These are phyloP conservation scores for Neonectria sp. DNA, from an alignment of 2,329 filamentous ascomycete genomes.

Conservation along the genomic window DNA sequence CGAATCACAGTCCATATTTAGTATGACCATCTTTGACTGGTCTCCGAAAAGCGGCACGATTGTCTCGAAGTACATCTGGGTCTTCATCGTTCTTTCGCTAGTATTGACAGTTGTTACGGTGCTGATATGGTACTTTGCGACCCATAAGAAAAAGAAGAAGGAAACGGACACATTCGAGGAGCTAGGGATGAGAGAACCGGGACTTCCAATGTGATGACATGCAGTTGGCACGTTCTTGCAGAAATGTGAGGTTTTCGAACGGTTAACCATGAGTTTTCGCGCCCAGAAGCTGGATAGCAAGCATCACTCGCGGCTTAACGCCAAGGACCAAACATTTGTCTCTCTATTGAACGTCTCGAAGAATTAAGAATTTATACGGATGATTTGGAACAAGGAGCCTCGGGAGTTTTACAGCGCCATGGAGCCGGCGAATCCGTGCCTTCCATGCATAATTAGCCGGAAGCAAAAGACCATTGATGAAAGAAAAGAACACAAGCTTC, in stretches of 20 bases:
- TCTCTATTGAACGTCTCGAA: background rate
- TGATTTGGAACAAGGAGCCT: background rate
- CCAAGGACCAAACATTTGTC: background rate
- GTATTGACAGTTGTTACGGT: conserved; percentile 18
- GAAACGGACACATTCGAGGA: background rate
- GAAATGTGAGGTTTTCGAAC: too few relatives aligned
- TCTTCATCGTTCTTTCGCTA: conserved; percentile 19
- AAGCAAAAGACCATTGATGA: background rate
- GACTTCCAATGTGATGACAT: background rate
- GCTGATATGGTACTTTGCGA: conserved; percentile 12
- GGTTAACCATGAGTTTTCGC: background rate
- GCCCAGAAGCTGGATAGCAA: too few relatives aligned
- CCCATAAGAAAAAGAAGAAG: conserved; percentile 7
- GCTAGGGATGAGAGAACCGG: background rate
- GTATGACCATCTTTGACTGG: conserved; percentile 27
- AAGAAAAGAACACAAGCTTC: background rate
- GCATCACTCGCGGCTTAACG: too few relatives aligned
- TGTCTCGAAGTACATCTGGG: conserved; percentile 27
- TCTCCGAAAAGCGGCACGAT: background rate
- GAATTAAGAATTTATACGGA: too few relatives aligned
- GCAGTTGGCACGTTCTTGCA: background rate
- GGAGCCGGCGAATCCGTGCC: background rate
- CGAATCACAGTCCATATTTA: conserved; percentile 13
- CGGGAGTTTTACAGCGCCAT: background rate
- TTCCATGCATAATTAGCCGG: background rate